phyloP scores from a whole-genome alignment of 345 rosid species.

The Gossypium turneri region DNA sequence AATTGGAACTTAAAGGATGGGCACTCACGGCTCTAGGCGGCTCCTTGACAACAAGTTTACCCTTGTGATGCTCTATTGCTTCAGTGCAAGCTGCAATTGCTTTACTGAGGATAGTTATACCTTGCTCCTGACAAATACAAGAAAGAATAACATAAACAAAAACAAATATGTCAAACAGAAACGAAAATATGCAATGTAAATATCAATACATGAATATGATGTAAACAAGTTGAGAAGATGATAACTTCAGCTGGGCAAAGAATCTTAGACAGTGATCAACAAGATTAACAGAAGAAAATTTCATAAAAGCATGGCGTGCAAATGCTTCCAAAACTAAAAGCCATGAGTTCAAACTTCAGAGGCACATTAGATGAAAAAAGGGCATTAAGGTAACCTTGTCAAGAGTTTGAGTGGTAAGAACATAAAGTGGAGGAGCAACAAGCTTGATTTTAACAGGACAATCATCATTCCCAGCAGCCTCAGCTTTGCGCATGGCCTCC shows the following conservation, averaged over 20 bases:
- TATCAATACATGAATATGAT: neutral
- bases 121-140: conserved; percentile 71
- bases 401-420: conserved; percentile 93
- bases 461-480: conserved; percentile 82
- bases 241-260: neutral
- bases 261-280: neutral
- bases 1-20: neutral
- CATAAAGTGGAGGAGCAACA: conserved; percentile 98
- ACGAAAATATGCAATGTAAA: neutral
- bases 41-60: conserved; percentile 84
- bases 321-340: neutral
- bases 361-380: neutral
- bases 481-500: conserved; percentile 97
- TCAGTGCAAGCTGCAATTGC: conserved; percentile 83
- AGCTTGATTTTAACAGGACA: conserved; percentile 95
- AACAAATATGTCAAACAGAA: neutral
- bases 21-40: conserved; percentile 88
- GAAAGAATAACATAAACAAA: neutral
- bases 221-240: neutral
- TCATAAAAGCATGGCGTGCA: neutral
- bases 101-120: conserved; percentile 63
- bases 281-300: neutral
- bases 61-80: conserved; percentile 75
- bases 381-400: conserved; percentile 62
- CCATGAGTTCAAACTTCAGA: neutral